Evolutionary conservation across 257 asterid species (phyloP).

Genomic region (Penstemon newberryi): DNA sequence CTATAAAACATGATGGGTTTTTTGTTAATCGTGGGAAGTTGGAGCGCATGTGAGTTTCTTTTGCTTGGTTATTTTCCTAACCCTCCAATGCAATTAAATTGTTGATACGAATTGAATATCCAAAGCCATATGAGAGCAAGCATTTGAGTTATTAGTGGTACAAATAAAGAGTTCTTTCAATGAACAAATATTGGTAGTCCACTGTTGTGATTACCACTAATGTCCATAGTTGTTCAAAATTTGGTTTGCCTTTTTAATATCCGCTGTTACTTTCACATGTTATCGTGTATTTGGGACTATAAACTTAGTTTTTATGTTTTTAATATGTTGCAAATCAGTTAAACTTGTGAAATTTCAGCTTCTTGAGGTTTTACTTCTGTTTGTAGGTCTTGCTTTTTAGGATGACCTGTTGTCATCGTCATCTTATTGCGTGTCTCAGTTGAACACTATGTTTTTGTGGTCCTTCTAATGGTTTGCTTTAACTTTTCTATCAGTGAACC

Average conservation of each 20-base stretch:
- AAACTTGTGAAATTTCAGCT: background rate
- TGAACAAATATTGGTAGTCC: background rate
- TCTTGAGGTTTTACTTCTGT: background rate
- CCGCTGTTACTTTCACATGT: conserved; percentile 7
- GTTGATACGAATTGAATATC: conserved; percentile 1
- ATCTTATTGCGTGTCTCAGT: background rate
- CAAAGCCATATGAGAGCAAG: conserved; percentile 13
- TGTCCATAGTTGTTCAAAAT: conserved; percentile 6
- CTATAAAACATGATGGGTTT: conserved; percentile 92
- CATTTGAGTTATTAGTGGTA: conserved; percentile 1
- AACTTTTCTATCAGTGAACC: conserved; percentile 64
- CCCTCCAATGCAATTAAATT: background rate
- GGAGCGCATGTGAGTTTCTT: conserved; percentile 77
- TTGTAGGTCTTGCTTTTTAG: conserved; percentile 10
- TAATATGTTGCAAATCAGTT: background rate
- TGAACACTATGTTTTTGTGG: background rate
- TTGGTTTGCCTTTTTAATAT: background rate
- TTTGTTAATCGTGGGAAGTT: conserved; percentile 92
- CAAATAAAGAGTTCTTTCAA: background rate
- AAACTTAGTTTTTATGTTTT: background rate
- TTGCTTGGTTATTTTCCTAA: conserved; percentile 17
- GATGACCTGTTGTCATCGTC: conserved; percentile 2
- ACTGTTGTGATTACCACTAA: background rate
- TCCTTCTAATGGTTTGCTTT: conserved; percentile 16
- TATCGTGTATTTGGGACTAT: background rate